Evolutionary conservation across 768 basidiomycete genomes (phyloP).

Genomic region (Imleria badia): DNA sequence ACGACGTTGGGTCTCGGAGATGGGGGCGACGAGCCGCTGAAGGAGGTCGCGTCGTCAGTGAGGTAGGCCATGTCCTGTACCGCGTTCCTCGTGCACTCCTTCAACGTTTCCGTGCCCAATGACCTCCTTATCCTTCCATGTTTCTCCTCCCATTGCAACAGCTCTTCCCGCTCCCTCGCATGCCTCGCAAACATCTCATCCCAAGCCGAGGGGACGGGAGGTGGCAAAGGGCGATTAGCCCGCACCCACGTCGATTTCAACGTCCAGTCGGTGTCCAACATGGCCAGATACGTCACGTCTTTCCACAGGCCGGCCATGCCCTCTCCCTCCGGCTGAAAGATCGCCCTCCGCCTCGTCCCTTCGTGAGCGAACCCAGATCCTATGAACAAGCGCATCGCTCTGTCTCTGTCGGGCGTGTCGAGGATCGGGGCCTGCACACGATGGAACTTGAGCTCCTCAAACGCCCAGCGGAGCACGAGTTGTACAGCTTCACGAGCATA

Average conservation of each 20-base stretch:
- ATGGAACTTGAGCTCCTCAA: conserved; percentile 35
- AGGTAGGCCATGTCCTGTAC: conserved; percentile 12
- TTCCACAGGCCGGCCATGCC: conserved; percentile 48
- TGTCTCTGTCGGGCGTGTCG: conserved; percentile 43
- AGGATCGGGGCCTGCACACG: conserved; percentile 43
- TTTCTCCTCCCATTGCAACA: conserved; percentile 51
- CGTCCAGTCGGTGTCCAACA: conserved; percentile 63
- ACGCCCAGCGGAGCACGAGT: conserved; percentile 46
- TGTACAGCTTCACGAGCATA: conserved; percentile 48
- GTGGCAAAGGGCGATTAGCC: neutral
- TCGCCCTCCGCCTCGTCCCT: conserved; percentile 57
- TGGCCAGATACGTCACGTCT: conserved; percentile 58
- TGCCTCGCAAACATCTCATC: conserved; percentile 63
- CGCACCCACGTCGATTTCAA: conserved; percentile 31
- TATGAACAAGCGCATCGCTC: conserved; percentile 49
- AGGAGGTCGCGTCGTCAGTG: conserved; percentile 19
- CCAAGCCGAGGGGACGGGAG: conserved; percentile 49
- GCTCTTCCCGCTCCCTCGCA: conserved; percentile 53
- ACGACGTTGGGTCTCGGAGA: conserved; percentile 19
- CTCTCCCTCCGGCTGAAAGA: conserved; percentile 42
- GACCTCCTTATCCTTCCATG: conserved; percentile 31
- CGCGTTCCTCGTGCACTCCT: conserved; percentile 6
- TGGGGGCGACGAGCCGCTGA: conserved; percentile 17
- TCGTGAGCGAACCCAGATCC: conserved; percentile 56
- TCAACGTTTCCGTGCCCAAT: conserved; percentile 45